Conservation (phyloP, 495 filamentous ascomycete genomes). For the Penicillium riverlandense region DNA sequence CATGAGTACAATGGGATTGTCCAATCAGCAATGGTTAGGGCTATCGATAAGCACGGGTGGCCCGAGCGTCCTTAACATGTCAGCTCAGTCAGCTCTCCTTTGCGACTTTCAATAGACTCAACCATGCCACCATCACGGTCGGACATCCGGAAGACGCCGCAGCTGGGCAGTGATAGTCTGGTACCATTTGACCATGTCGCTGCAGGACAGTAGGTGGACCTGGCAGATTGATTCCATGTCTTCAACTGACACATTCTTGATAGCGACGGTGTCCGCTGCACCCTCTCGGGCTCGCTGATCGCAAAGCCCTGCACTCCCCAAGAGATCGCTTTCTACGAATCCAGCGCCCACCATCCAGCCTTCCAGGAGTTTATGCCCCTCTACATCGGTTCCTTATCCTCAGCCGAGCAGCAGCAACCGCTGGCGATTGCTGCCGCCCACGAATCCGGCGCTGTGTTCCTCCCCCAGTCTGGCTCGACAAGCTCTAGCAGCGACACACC, state of each 20-base stretch:
- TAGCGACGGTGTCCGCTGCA: conserved; percentile 88
- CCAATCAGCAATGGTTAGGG: neutral
- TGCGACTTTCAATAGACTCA: too few species aligned
- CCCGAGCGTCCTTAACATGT: neutral
- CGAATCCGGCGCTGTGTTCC: conserved; percentile 29
- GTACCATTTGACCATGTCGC: conserved; percentile 73
- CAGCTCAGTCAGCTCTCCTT: conserved; percentile 1
- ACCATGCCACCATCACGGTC: conserved; percentile 33
- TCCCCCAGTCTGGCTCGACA: conserved; percentile 16
- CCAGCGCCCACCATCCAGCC: conserved; percentile 56
- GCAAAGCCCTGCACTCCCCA: conserved; percentile 88
- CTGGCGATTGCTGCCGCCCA: conserved; percentile 36
- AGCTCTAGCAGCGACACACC: conserved; percentile 3
- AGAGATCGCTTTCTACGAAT: conserved; percentile 92
- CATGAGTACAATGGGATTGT: neutral
- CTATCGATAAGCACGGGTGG: neutral
- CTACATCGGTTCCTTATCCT: conserved; percentile 70
- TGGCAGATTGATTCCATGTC: neutral
- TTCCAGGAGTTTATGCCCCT: conserved; percentile 77
- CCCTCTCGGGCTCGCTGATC: conserved; percentile 74
- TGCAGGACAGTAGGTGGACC: conserved; percentile 80
- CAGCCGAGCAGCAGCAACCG: conserved; percentile 45
- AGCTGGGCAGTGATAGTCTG: conserved; percentile 46
- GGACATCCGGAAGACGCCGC: conserved; percentile 28
- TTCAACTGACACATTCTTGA: too few species aligned